A percentile compares a stretch with the other conserved stretches of the same genome.
Conservation (phyloP, 1,284 basidiomycete genomes). For the Papiliotrema laurentii region DNA sequence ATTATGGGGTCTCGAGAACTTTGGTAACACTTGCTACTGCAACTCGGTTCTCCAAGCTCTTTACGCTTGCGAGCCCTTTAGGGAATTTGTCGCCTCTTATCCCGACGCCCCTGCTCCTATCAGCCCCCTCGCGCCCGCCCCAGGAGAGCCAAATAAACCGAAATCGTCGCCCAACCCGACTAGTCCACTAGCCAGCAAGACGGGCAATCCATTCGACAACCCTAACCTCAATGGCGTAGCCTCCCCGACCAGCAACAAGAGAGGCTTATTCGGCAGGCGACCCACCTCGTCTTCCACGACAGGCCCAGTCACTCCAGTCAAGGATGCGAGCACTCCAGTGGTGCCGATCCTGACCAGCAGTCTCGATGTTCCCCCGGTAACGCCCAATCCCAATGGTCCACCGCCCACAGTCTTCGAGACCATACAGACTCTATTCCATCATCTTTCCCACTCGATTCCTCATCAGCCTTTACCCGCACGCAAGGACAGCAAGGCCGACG, state of each 20-base stretch:
- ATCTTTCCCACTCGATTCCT: conserved; percentile 55
- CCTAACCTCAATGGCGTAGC: conserved; percentile 8
- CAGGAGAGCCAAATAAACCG: conserved; percentile 18
- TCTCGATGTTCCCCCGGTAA: neutral
- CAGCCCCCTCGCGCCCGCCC: conserved; percentile 38
- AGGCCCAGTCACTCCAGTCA: neutral
- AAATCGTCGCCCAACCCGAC: conserved; percentile 4
- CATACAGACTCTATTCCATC: conserved; percentile 79
- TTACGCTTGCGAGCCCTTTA: conserved; percentile 80
- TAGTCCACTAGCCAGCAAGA: conserved; percentile 19
- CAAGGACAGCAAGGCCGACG: conserved; percentile 22
- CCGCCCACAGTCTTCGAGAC: conserved; percentile 81
- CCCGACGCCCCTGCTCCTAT: conserved; percentile 41
- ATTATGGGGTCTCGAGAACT: conserved; percentile 84
- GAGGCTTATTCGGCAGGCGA: conserved; percentile 5
- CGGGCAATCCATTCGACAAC: conserved; percentile 26
- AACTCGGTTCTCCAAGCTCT: conserved; percentile 96
- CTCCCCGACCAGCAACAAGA: neutral
- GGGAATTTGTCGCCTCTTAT: conserved; percentile 65
- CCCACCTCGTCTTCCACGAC: conserved; percentile 1
- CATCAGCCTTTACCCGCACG: conserved; percentile 42
- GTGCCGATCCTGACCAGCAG: conserved; percentile 5
- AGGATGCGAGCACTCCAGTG: neutral
- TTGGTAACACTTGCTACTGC: conserved; percentile 87
- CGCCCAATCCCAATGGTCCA: conserved; percentile 55